These are phyloP conservation scores for Daldinia caldariorum DNA, from an alignment of 495 filamentous ascomycete species.

Conservation along the genomic window DNA sequence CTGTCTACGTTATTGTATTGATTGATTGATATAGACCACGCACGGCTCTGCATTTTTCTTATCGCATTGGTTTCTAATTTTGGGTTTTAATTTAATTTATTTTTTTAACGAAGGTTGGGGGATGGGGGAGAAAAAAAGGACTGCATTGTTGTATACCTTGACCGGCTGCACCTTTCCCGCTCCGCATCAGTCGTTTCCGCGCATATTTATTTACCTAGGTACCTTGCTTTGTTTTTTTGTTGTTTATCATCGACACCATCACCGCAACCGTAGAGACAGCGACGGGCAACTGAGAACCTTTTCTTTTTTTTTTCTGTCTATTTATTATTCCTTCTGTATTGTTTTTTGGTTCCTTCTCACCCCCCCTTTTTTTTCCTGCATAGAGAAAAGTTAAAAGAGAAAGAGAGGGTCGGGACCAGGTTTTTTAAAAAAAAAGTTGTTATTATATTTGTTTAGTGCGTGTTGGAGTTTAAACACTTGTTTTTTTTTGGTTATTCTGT, in stretches of 20 bases:
- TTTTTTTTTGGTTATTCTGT: not conserved
- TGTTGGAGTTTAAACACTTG: not conserved
- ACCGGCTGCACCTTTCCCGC: not conserved
- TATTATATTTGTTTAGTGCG: constrained; percentile 2
- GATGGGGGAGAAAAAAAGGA: constrained; percentile 3
- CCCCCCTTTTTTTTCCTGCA: not conserved
- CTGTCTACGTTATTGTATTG: not conserved
- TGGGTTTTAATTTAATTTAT: too few species aligned
- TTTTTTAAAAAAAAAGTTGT: constrained; percentile 28
- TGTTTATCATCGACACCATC: not conserved
- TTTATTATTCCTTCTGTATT: constrained; percentile 9
- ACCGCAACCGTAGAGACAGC: constrained; percentile 27
- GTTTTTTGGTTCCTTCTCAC: constrained; percentile 8
- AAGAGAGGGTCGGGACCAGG: constrained; percentile 14
- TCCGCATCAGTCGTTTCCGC: constrained; percentile 41
- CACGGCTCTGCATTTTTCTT: not conserved
- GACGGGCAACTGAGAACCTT: constrained; percentile 33
- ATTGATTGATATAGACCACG: constrained; percentile 30
- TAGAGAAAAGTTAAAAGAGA: constrained; percentile 32
- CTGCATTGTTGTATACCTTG: not conserved
- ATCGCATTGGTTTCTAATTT: too few species aligned
- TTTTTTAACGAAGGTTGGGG: too few species aligned
- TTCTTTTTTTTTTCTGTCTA: not conserved
- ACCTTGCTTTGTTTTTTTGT: not conserved
- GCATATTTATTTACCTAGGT: not conserved